These are phyloP conservation scores for Backusella tuberculispora DNA, from an alignment of 192 early-diverging fungal species.

Conservation along the genomic window DNA sequence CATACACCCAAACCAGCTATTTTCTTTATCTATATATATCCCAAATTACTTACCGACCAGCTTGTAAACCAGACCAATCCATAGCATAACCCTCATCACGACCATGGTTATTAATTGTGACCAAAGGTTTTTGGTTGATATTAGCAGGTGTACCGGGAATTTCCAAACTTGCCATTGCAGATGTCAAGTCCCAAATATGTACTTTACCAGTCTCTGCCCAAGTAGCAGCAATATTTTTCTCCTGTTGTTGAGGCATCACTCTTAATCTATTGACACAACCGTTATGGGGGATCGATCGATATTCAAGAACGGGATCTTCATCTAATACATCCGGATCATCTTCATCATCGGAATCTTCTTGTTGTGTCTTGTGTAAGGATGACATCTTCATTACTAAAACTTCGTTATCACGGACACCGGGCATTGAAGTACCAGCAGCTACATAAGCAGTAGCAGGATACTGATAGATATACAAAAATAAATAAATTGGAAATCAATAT, in stretches of 20 bases:
- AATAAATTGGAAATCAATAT: neutral
- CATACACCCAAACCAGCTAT: no score
- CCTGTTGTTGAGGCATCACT: slow-evolving; percentile 68
- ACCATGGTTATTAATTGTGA: slow-evolving; percentile 82
- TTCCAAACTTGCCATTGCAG: slow-evolving; percentile 76
- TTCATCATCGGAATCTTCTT: slow-evolving; percentile 81
- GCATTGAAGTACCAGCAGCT: slow-evolving; percentile 93
- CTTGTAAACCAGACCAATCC: slow-evolving; percentile 84
- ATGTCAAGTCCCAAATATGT: slow-evolving; percentile 87
- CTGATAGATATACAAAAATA: slow-evolving; percentile 31
- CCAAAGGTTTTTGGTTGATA: slow-evolving; percentile 70
- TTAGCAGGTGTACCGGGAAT: slow-evolving; percentile 74
- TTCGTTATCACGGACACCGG: slow-evolving; percentile 82
- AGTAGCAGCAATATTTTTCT: slow-evolving; percentile 82
- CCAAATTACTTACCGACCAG: slow-evolving; percentile 48
- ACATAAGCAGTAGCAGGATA: slow-evolving; percentile 94
- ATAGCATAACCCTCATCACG: slow-evolving; percentile 92
- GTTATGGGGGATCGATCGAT: slow-evolving; percentile 77
- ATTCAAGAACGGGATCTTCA: slow-evolving; percentile 93
- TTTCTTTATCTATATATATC: neutral
- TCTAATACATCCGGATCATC: slow-evolving; percentile 86
- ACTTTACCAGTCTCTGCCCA: slow-evolving; percentile 98
- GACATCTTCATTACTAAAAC: slow-evolving; percentile 96
- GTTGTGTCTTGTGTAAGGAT: slow-evolving; percentile 89
- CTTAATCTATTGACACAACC: slow-evolving; percentile 72